These are phyloP conservation scores for Penicillium longicatenatum DNA, from an alignment of 495 filamentous ascomycete genomes.

Conservation along the genomic window DNA sequence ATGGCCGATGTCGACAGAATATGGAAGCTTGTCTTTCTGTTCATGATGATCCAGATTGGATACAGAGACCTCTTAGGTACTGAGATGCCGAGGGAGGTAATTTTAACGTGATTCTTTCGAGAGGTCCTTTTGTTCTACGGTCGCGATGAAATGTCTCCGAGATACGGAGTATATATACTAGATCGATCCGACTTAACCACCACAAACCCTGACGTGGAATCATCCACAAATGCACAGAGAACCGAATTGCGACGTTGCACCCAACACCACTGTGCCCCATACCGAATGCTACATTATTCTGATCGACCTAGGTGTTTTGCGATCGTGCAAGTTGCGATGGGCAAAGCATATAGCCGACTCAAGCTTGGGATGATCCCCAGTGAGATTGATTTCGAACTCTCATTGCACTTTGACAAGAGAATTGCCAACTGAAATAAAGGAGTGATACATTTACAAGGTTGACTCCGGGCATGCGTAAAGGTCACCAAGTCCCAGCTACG, in stretches of 20 bases:
- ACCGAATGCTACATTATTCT: not conserved
- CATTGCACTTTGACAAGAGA: no score
- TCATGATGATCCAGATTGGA: no score
- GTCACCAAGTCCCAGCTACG: not conserved
- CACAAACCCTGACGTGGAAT: not conserved
- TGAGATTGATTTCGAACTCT: not conserved
- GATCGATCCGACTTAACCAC: not conserved
- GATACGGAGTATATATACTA: not conserved
- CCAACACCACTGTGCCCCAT: no score
- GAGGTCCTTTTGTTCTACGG: not conserved
- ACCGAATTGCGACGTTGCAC: not conserved
- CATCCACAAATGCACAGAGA: not conserved
- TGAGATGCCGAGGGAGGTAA: no score
- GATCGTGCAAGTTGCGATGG: not conserved
- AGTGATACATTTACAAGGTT: not conserved
- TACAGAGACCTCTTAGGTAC: no score
- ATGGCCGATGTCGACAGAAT: no score
- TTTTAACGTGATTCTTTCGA: no score
- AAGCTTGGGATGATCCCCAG: no score
- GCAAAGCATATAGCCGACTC: slow-evolving; percentile 8
- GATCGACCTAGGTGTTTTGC: not conserved
- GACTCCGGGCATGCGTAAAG: not conserved
- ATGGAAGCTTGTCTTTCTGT: no score
- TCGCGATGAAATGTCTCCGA: not conserved
- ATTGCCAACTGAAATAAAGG: no score